Percentiles rank a stretch among this genome's conserved stretches.
Evolutionary conservation across 2,329 filamentous ascomycete species (phyloP).

Genomic region (Samsoniella hepiali): DNA sequence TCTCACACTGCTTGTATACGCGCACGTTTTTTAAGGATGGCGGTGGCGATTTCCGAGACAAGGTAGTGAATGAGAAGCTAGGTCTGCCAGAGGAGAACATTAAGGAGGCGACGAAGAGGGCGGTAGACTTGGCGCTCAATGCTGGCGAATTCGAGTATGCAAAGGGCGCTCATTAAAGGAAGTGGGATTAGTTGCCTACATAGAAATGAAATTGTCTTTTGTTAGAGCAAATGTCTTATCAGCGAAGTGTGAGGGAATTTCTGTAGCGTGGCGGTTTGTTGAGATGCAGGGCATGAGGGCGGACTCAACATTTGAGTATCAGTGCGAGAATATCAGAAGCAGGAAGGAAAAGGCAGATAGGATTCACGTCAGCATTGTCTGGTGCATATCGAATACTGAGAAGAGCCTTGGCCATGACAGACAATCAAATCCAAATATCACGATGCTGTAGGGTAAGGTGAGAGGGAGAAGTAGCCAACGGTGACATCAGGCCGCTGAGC

Average conservation of each 20-base stretch:
- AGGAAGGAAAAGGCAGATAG: no score
- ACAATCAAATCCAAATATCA: no score
- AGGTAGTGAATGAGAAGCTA: conserved; percentile 49
- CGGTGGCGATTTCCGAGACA: conserved; percentile 41
- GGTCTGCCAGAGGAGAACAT: conserved; percentile 56
- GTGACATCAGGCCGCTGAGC: neutral
- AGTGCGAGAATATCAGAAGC: no score
- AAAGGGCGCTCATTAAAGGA: neutral
- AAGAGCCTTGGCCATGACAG: no score
- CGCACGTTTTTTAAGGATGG: conserved; percentile 48
- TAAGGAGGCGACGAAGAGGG: conserved; percentile 52
- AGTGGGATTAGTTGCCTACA: neutral
- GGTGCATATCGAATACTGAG: no score
- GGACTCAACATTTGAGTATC: neutral
- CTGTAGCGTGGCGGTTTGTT: neutral
- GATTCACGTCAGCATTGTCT: no score
- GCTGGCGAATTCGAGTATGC: conserved; percentile 2
- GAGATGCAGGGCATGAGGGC: neutral
- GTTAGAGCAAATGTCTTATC: neutral
- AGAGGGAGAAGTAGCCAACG: neutral
- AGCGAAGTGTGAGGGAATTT: neutral
- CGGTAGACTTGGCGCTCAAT: conserved; percentile 38
- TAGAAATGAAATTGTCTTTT: neutral
- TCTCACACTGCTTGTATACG: conserved; percentile 51
- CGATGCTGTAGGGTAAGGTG: neutral